Conservation (phyloP, 139 green algal genomes). For the Picochlorum sp. region DNA sequence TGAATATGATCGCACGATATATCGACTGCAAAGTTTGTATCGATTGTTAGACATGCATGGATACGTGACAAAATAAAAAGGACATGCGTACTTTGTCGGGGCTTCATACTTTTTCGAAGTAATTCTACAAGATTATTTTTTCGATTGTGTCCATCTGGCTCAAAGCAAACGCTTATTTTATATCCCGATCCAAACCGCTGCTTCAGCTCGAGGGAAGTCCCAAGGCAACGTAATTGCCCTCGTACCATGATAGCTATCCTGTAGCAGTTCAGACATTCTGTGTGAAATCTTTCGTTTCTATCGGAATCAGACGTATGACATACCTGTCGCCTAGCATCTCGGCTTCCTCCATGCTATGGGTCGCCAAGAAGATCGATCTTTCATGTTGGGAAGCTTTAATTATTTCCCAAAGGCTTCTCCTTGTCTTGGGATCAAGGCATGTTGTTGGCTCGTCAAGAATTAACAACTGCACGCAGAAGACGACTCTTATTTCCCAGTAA, state of each 20-base stretch:
- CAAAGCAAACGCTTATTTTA: constrained; percentile 29
- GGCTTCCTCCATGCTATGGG: constrained; percentile 76
- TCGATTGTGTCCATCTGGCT: background rate
- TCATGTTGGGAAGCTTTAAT: constrained; percentile 55
- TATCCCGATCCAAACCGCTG: constrained; percentile 73
- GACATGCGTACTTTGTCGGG: background rate
- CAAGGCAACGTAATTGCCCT: constrained; percentile 73
- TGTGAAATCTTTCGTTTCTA: background rate
- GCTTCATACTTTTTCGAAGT: constrained; percentile 17
- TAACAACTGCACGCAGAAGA: constrained; percentile 35
- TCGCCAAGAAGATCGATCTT: constrained; percentile 70
- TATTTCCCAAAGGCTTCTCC: constrained; percentile 71
- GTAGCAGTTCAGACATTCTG: background rate
- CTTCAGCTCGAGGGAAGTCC: constrained; percentile 80
- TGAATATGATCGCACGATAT: constrained; percentile 45
- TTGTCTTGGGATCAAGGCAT: constrained; percentile 27
- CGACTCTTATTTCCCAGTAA: background rate
- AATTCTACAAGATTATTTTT: background rate
- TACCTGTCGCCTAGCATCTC: constrained; percentile 81
- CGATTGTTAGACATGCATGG: constrained; percentile 17
- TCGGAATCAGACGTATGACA: constrained; percentile 3
- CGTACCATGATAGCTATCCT: constrained; percentile 87
- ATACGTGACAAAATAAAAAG: background rate
- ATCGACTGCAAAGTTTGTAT: constrained; percentile 18
- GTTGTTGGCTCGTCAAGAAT: constrained; percentile 90